These are phyloP conservation scores for Colletotrichum sp. DNA, from an alignment of 2,329 filamentous ascomycete genomes.

Conservation along the genomic window DNA sequence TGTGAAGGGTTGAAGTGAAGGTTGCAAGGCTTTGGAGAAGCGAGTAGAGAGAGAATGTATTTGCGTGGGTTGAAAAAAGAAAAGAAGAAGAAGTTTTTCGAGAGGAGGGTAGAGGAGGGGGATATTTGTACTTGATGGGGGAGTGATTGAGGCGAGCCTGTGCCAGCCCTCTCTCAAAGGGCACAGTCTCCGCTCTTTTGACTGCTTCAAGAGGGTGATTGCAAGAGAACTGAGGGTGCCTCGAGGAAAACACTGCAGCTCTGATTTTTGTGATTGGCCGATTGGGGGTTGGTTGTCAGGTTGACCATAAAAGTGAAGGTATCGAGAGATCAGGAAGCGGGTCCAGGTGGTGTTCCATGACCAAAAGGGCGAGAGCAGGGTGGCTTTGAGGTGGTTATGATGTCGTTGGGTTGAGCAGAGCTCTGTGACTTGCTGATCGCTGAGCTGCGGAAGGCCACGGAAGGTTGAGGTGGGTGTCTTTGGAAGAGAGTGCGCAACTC, in stretches of 20 bases:
- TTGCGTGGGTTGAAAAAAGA: background rate
- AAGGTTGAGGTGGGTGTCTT: background rate
- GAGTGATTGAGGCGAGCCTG: background rate
- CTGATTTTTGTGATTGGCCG: constrained; percentile 1
- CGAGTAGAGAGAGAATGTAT: background rate
- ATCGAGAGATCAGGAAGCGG: background rate
- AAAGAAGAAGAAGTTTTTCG: background rate
- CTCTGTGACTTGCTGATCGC: background rate
- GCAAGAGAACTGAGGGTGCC: background rate
- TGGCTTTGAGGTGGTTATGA: background rate
- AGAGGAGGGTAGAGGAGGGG: background rate
- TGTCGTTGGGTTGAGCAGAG: background rate
- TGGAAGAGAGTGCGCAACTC: background rate
- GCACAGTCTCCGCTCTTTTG: background rate
- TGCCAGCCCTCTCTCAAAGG: background rate
- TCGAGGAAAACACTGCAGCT: background rate
- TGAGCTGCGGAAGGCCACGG: background rate
- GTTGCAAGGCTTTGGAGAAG: background rate
- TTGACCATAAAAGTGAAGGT: background rate
- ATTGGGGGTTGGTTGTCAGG: background rate
- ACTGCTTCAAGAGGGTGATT: background rate
- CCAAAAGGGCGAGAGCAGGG: background rate
- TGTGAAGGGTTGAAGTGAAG: background rate
- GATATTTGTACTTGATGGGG: background rate
- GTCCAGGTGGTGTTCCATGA: background rate